Percentiles rank a stretch among this genome's conserved stretches.
These are phyloP conservation scores for Talaromyces amestolkiae DNA, from an alignment of 2,329 filamentous ascomycete genomes.

Conservation along the genomic window DNA sequence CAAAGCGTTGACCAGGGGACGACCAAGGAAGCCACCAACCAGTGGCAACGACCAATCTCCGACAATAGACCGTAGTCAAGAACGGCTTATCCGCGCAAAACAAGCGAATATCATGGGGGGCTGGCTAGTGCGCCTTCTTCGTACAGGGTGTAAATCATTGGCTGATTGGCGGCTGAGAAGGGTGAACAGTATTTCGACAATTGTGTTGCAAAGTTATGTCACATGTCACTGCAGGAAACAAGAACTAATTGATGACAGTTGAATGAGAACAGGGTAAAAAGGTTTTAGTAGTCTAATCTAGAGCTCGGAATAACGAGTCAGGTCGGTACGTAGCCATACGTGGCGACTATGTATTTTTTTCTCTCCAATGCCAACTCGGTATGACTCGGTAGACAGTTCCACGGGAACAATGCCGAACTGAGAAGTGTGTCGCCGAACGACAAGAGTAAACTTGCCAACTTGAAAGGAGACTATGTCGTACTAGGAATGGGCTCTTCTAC, in stretches of 20 bases:
- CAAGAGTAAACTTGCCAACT: neutral
- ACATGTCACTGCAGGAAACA: neutral
- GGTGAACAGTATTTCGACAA: neutral
- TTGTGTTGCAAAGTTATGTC: constrained; percentile 6
- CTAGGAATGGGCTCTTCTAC: neutral
- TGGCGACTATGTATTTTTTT: neutral
- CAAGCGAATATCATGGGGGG: neutral
- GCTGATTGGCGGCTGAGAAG: neutral
- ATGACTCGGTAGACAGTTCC: constrained; percentile 10
- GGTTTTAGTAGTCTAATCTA: neutral
- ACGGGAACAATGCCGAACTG: constrained; percentile 11
- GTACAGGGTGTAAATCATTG: neutral
- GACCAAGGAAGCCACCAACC: constrained; percentile 1
- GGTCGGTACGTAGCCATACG: neutral
- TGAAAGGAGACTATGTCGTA: neutral
- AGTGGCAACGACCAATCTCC: constrained; percentile 12
- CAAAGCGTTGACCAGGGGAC: neutral
- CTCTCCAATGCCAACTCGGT: neutral
- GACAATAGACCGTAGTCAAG: constrained; percentile 12
- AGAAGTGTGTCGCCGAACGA: constrained; percentile 1
- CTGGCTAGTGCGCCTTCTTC: neutral
- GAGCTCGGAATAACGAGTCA: neutral
- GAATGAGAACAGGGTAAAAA: neutral
- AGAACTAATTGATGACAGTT: neutral
- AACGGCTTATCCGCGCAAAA: neutral